Percentiles rank a stretch among this genome's conserved stretches.
phyloP scores from a whole-genome alignment of 164 flowering plant genomes.

The Kalanchoe fedtschenkoi region DNA sequence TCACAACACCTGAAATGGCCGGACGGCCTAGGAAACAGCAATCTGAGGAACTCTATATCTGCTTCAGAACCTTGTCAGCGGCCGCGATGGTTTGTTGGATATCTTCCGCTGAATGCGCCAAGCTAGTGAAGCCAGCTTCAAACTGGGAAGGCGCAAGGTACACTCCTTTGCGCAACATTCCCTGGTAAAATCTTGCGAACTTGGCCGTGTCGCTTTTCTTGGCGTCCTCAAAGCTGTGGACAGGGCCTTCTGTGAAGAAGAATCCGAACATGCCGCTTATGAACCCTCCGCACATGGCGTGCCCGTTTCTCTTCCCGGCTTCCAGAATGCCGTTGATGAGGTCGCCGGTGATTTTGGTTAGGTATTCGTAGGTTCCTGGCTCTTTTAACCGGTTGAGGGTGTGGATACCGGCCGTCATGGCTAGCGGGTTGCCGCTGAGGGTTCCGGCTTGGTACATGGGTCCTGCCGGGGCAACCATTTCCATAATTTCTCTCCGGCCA shows the following conservation, averaged over 20 bases:
- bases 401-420: constrained; percentile 97
- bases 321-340: constrained; percentile 55
- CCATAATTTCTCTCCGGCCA: constrained; percentile 92
- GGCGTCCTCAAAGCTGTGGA: constrained; percentile 72
- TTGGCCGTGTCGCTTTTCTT: constrained; percentile 80
- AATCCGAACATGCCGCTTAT: constrained; percentile 89
- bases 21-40: neutral
- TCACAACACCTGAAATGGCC: neutral
- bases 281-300: constrained; percentile 74
- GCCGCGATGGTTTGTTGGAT: constrained; percentile 69
- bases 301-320: constrained; percentile 72
- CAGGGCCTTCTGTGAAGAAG: constrained; percentile 91
- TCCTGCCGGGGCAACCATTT: constrained; percentile 98
- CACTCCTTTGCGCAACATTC: constrained; percentile 91
- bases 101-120: constrained; percentile 72
- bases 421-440: constrained; percentile 91
- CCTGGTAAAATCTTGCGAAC: constrained; percentile 61
- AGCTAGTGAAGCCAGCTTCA: constrained; percentile 96
- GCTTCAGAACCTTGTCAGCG: constrained; percentile 64
- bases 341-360: constrained; percentile 58
- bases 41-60: constrained; percentile 21
- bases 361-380: constrained; percentile 59
- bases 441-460: constrained; percentile 99
- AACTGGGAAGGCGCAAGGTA: constrained; percentile 92
- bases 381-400: constrained; percentile 62